Base-by-base conservation (phyloP, 768 basidiomycete genomes). In the Mycena latifolia region DNA sequence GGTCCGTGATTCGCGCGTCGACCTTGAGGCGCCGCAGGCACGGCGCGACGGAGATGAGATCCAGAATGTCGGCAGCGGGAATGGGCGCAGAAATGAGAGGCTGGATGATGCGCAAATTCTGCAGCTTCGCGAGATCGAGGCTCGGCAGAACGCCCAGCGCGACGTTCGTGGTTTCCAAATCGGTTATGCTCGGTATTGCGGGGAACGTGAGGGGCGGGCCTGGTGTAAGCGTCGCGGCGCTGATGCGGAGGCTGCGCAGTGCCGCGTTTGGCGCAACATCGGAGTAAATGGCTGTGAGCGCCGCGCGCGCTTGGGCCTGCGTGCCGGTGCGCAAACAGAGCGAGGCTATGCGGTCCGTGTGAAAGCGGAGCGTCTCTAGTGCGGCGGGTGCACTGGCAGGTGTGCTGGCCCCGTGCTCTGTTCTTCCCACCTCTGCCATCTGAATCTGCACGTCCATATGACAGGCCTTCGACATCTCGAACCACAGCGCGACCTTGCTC, bases 401-500 rank as follows among this genome's bases (percentile, higher is more conserved):
- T 35, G 33, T n/a, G 39, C 31, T 53, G 53, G n/a, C 4, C 29
- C 47, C 50, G 37, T 52, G 52, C 35, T 41, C 56, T 15, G 54
- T 12, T 31, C 55, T n/a, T 65, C 24, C 25, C 27, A 24, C 22
- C 39, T 50, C 51, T 35, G 53, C 18, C 41, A 71, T 50, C 54
- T 74, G 69, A 39, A 75, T 58, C 53, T 66, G 54, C 22, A 78
- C 61, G 58, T 72, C 59, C 17, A 79, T 39, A 14, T 57, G 59
- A 48, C 76, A 77, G 4, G 72, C 72, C 22, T 74, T 73, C 8
- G 75, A 72, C 66, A 72, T 72, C 2, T 67, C 52, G 41, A 81
- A 75, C 78, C 78, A 81, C 10, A 73, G 47, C 18, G 67, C 59
- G n/a, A 75, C 71, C 60, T 82, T 82, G 15, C 69, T 65, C 11